A percentile compares a stretch with the other conserved stretches of the same genome.
These are phyloP conservation scores for Apiotrichum gamsii DNA, from an alignment of 1,284 basidiomycete genomes.

Conservation along the genomic window DNA sequence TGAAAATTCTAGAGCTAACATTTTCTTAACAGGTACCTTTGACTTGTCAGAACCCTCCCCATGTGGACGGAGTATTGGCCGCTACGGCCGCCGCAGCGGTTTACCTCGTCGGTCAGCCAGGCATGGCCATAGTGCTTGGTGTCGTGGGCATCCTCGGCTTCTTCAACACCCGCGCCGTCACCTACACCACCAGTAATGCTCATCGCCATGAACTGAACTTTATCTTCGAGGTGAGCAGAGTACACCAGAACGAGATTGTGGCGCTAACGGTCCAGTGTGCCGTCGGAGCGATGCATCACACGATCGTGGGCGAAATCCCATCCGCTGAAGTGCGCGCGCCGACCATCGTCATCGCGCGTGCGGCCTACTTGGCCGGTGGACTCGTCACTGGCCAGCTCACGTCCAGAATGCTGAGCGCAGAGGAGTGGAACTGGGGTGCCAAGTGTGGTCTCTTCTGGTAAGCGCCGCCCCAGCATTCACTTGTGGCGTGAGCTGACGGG, in stretches of 20 bases:
- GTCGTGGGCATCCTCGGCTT: constrained; percentile 32
- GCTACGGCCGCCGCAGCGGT: constrained; percentile 26
- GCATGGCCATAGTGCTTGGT: constrained; percentile 14
- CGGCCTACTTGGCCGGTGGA: constrained; percentile 45
- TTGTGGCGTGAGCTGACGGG: constrained; percentile 21
- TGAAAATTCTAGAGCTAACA: too few species aligned
- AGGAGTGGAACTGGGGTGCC: constrained; percentile 48
- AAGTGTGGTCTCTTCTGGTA: constrained; percentile 41
- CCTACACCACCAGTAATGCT: constrained; percentile 30
- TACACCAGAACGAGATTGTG: too few species aligned
- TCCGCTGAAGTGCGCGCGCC: constrained; percentile 38
- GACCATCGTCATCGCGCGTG: constrained; percentile 49
- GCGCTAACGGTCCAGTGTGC: too few species aligned
- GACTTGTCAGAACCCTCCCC: constrained; percentile 1
- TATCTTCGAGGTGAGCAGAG: too few species aligned
- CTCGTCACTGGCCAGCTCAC: constrained; percentile 36
- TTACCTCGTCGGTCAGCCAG: constrained; percentile 19
- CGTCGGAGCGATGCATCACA: constrained; percentile 24
- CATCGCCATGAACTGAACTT: constrained; percentile 30
- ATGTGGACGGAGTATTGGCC: constrained; percentile 1
- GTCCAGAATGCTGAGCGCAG: constrained; percentile 49
- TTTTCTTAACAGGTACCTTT: too few species aligned
- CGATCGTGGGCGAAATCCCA: constrained; percentile 17
- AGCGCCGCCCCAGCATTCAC: constrained; percentile 29
- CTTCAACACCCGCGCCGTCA: constrained; percentile 12